Evolutionary conservation across 768 basidiomycete genomes (phyloP).

Genomic region (Tricholoma matsutake): DNA sequence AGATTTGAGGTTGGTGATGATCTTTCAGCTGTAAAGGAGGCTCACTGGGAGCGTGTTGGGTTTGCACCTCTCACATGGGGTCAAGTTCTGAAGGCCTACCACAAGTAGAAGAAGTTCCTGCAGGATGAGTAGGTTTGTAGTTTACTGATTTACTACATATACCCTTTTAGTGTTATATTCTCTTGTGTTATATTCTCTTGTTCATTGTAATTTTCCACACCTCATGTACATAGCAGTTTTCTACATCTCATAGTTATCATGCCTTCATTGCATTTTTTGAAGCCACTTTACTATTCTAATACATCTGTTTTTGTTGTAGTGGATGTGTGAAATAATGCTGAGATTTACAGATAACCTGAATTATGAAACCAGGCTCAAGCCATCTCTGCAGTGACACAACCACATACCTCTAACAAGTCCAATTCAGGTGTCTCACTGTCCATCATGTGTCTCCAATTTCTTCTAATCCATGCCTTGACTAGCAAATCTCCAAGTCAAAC

Average conservation of each 20-base stretch:
- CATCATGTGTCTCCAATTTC: slow-evolving; percentile 9
- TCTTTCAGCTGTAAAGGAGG: not conserved
- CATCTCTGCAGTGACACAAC: slow-evolving; percentile 22
- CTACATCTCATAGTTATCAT: not conserved
- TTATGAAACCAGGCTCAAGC: slow-evolving; percentile 25
- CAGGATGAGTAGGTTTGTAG: no score
- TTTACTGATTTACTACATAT: no score
- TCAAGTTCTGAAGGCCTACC: no score
- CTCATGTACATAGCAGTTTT: not conserved
- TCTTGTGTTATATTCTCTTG: no score
- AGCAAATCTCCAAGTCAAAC: no score
- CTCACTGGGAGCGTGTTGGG: not conserved
- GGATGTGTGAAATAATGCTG: not conserved
- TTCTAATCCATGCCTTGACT: slow-evolving; percentile 23
- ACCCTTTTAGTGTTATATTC: no score
- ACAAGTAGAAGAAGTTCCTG: no score
- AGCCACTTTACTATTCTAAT: not conserved
- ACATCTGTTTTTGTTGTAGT: not conserved
- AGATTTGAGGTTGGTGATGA: not conserved
- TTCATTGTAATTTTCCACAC: not conserved
- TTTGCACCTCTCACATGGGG: not conserved
- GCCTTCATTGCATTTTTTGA: not conserved
- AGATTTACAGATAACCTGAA: slow-evolving; percentile 17
- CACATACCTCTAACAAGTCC: slow-evolving; percentile 20
- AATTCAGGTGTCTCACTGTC: slow-evolving; percentile 13